phyloP scores from a whole-genome alignment of 495 filamentous ascomycete genomes.

The Lasiosphaeris hirsuta region DNA sequence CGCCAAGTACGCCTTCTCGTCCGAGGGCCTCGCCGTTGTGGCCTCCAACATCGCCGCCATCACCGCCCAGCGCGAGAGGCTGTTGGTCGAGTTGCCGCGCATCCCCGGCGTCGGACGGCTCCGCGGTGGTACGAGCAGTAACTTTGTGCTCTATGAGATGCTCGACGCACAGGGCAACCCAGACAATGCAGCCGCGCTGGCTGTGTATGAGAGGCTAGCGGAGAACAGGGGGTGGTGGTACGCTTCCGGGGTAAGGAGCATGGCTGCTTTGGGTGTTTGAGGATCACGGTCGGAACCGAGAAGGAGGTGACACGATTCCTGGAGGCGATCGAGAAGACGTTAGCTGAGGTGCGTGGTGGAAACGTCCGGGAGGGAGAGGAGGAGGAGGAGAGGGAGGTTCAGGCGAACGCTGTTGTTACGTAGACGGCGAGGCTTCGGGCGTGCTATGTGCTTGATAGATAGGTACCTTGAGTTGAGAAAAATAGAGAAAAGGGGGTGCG shows the following conservation, averaged over 20 bases:
- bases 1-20: conserved; percentile 65
- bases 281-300: conserved; percentile 91
- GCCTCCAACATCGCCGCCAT: conserved; percentile 61
- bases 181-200: conserved; percentile 71
- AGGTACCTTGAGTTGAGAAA: no score
- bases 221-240: conserved; percentile 86
- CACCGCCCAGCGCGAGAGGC: conserved; percentile 68
- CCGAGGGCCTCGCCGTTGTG: conserved; percentile 69
- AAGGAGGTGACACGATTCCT: conserved; percentile 77
- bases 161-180: conserved; percentile 68
- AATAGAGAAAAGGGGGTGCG: no score
- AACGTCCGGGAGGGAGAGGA: conserved; percentile 6
- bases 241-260: conserved; percentile 89
- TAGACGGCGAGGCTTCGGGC: no score
- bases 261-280: conserved; percentile 82
- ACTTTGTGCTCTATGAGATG: conserved; percentile 89
- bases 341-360: conserved; percentile 52
- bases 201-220: conserved; percentile 77
- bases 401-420: conserved; percentile 32
- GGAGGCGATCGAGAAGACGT: conserved; percentile 57
- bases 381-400: conserved; percentile 33
- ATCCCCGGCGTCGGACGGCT: conserved; percentile 78
- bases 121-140: conserved; percentile 73
- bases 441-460: no score
- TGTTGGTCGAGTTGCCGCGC: conserved; percentile 68